Evolutionary conservation across 2,329 filamentous ascomycete species (phyloP), one percentile per base, ranked within the genome.

Genomic region (Calycina marina): DNA sequence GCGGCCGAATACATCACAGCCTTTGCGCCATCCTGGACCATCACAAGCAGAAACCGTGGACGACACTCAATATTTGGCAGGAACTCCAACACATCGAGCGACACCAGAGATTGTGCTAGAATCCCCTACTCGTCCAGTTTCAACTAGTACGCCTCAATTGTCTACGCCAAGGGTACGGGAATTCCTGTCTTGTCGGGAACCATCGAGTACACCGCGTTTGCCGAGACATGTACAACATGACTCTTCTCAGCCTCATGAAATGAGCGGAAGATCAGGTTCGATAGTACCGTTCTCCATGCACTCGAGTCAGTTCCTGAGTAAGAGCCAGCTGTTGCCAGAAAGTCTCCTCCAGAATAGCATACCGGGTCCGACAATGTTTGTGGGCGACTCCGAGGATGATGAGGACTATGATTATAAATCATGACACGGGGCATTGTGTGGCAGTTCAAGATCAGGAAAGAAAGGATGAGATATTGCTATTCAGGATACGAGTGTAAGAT

Each of bases 291-390:
- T 41, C 16, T 46, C 44, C 5, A 43, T 52, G 31, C 36, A 31
- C 11, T 44, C 39, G 6, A 43, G 40, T 9, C 44, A 72, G 48
- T 53, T 69, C 12, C 46, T 63, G 36, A 60, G 61, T 2, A 60
- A 57, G 42, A 69, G 65, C 39, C 66, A 70, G 49, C 59, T 67
- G 53, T 49, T 72, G 35, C 61, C 67, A 8, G 60, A 64, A 14
- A 63, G 60, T 40, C 37, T 65, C 26, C 36, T 62, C 31, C 51
- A 57, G 20, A 56, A 60, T 16, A 53, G 49, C 39, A 46, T 55
- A 17, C 51, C 55, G 4, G 51, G 49, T 11, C 56, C 56, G 17
- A 58, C 59, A 11, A 44, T 51, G 4, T 57, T 59, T 13, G 48
- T 63, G n/a, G 49, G 53, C 37, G 60, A 63, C 39, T 62, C 59